Evolutionary conservation across 257 asterid genomes (phyloP).

Genomic region (Euphrasia confusa): DNA sequence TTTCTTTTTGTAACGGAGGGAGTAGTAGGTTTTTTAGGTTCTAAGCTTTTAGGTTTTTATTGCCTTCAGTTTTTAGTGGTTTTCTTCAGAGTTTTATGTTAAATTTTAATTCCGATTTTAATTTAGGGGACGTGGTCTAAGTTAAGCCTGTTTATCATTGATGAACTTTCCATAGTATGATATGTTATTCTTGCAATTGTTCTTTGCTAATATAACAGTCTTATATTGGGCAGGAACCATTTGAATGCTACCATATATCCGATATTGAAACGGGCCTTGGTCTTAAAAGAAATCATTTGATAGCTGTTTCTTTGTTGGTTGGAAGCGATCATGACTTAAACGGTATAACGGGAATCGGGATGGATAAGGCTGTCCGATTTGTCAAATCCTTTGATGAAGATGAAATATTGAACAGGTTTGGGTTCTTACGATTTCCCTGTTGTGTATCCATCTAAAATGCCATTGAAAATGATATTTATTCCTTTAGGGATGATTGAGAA

Average conservation of each 20-base stretch:
- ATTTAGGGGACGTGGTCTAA: not conserved
- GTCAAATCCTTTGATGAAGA: constrained; percentile 69
- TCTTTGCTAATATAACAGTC: constrained; percentile 12
- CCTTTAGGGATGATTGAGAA: too few species aligned
- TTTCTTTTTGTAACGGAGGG: too few species aligned
- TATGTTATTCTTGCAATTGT: not conserved
- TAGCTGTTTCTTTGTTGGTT: constrained; percentile 81
- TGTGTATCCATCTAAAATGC: not conserved
- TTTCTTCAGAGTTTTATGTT: not conserved
- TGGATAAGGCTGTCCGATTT: constrained; percentile 80
- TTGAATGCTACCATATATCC: constrained; percentile 74
- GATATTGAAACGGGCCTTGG: constrained; percentile 86
- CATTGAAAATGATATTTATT: too few species aligned
- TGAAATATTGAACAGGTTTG: constrained; percentile 61
- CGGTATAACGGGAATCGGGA: constrained; percentile 79
- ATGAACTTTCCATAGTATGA: constrained; percentile 2
- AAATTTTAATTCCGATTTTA: too few species aligned
- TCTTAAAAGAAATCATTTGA: constrained; percentile 75
- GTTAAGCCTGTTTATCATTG: not conserved
- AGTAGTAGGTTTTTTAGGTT: too few species aligned
- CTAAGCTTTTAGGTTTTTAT: not conserved
- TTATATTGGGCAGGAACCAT: constrained; percentile 64
- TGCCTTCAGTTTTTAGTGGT: not conserved
- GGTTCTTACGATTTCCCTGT: constrained; percentile 4
- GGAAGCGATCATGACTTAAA: constrained; percentile 82